Base-by-base conservation (phyloP, 2,329 filamentous ascomycete genomes). In the Pochonia chlamydosporia region DNA sequence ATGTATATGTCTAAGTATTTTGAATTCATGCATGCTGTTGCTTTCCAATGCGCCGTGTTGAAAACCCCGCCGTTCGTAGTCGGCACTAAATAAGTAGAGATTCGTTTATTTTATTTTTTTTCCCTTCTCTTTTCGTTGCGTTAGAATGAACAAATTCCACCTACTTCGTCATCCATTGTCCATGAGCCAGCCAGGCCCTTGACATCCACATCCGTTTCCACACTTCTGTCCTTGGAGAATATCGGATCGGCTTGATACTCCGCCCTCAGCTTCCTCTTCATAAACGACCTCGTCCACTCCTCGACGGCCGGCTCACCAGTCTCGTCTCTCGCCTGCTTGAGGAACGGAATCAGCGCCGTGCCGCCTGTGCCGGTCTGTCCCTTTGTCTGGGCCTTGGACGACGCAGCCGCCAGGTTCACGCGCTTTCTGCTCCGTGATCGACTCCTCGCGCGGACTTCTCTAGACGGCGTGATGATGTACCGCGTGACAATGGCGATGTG, bases 251-350 rank as follows among this genome's bases (percentile, higher is more conserved):
- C 71, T 51, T 71, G 70, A 2, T 76, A 76, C 28, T 75, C 70
- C 14, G 70, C 50, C 62, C 54, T 68, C 68, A 71, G 65, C 59
- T 75, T 70, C 31, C 75, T 68, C 56, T 70, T 76, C 75, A 82
- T 79, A 56, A 81, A 80, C 16, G 70, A 66, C 53, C 64, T 72
- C 1, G 79, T 75, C 82, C 81, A 85, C 44, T 74, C 70, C 56
- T 81, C 76, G 31, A 97, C 84, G 1, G 91, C 89, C 2, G 90
- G 89, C 65, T 97, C 92, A 14, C 89, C 88, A 1, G 93, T 99
- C 74, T 99, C 93, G 59, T 99, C 91, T 24, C 93, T 79, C 4
- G 93, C 93, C 68, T 99, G 93, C 68, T 97, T 96, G 51, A 99
- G 73, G 68, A 99, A 99, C 0, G 92, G 89, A 47, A 99, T 96